Percentiles rank a stretch among this genome's conserved stretches.
phyloP scores from a whole-genome alignment of 257 asterid genomes.

The Nicotiana sylvestris region DNA sequence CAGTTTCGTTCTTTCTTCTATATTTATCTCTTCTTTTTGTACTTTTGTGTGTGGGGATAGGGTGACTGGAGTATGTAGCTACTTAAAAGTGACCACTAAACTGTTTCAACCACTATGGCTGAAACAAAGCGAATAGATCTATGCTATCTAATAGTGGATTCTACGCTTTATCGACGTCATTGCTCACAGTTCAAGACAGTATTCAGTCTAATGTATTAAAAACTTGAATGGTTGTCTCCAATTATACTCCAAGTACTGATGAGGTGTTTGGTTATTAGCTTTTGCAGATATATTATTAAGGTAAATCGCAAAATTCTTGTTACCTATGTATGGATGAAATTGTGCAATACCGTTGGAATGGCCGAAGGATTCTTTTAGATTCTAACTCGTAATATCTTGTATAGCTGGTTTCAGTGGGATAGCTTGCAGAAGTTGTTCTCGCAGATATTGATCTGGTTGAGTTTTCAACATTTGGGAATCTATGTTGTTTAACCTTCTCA shows the following conservation, averaged over 20 bases:
- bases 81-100: neutral
- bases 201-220: neutral
- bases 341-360: neutral
- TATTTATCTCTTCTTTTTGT: neutral
- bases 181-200: neutral
- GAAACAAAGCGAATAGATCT: neutral
- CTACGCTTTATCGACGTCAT: neutral
- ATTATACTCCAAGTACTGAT: neutral
- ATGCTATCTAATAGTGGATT: neutral
- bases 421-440: neutral
- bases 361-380: neutral
- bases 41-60: neutral
- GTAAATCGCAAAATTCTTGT: neutral
- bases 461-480: neutral
- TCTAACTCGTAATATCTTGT: neutral
- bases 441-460: neutral
- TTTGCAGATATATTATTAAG: neutral
- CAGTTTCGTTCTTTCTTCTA: conserved; percentile 7
- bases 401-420: neutral
- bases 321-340: neutral
- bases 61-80: neutral
- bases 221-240: neutral
- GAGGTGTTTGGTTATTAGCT: neutral
- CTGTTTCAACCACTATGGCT: neutral
- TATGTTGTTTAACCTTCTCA: neutral